These are phyloP conservation scores for Cyberlindnera mycetangii DNA, from an alignment of 805 yeast genomes.

Conservation along the genomic window DNA sequence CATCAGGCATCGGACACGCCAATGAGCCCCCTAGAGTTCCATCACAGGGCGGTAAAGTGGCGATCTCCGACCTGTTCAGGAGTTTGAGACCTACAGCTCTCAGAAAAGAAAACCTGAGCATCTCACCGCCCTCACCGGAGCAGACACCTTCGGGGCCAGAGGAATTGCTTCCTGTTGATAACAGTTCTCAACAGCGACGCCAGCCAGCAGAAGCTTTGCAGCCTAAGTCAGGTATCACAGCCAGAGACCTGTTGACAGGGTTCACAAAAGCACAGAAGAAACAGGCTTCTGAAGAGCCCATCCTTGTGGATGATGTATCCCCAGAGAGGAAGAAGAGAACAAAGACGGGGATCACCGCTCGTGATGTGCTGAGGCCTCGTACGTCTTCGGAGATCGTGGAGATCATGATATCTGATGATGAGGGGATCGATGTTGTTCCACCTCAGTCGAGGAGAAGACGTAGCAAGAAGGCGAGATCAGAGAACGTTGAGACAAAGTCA, in stretches of 20 bases:
- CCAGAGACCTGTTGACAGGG: constrained; percentile 10
- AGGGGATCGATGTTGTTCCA: background rate
- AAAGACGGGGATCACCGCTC: constrained; percentile 16
- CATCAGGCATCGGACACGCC: background rate
- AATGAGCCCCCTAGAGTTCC: background rate
- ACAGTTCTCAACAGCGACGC: background rate
- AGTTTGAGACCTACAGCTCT: constrained; percentile 5
- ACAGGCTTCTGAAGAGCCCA: background rate
- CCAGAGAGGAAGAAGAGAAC: background rate
- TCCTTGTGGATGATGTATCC: background rate
- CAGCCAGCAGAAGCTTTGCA: background rate
- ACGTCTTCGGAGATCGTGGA: constrained; percentile 16
- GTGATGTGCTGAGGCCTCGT: constrained; percentile 18
- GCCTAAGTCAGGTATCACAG: constrained; percentile 5
- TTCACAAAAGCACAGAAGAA: constrained; percentile 1
- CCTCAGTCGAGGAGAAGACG: background rate
- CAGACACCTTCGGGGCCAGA: constrained; percentile 1
- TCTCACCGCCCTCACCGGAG: background rate
- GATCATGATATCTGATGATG: constrained; percentile 16
- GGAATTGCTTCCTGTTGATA: too few species aligned
- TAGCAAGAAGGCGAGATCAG: background rate
- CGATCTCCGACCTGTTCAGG: constrained; percentile 17
- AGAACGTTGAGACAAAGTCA: background rate
- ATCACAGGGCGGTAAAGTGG: constrained; percentile 5
- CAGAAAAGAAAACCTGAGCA: background rate